Conservation (phyloP, 2,329 filamentous ascomycete species). For the Colletotrichum sp. region DNA sequence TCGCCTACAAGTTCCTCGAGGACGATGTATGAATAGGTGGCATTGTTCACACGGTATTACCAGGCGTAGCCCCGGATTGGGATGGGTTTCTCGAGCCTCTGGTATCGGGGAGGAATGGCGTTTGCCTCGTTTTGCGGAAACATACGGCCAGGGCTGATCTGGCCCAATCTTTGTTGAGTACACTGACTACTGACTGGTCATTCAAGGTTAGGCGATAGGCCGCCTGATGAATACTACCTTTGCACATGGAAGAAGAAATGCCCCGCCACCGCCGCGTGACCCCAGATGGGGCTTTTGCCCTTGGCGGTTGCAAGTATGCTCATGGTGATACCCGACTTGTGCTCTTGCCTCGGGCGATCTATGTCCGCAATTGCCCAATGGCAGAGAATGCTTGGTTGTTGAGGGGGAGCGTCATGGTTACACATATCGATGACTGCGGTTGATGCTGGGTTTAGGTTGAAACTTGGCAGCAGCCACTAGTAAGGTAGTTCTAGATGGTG, state of each 20-base stretch:
- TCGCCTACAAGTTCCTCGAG: constrained; percentile 96
- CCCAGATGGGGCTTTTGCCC: not conserved
- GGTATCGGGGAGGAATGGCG: constrained; percentile 13
- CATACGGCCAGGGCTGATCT: constrained; percentile 6
- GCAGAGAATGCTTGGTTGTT: not conserved
- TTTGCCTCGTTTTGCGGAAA: constrained; percentile 21
- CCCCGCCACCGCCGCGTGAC: not conserved
- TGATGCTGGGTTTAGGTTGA: not conserved
- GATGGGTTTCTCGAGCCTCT: constrained; percentile 7
- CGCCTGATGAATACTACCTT: not conserved
- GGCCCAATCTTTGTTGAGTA: constrained; percentile 18
- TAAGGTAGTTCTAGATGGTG: not conserved
- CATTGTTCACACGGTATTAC: constrained; percentile 14
- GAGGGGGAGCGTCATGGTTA: not conserved
- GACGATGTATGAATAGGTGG: constrained; percentile 71
- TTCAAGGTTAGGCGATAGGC: not conserved
- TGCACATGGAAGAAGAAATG: constrained; percentile 4
- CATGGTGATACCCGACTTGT: not conserved
- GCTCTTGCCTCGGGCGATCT: not conserved
- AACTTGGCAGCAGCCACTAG: not conserved
- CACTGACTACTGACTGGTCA: constrained; percentile 17
- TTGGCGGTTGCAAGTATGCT: not conserved
- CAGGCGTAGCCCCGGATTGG: constrained; percentile 18
- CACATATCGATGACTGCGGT: not conserved
- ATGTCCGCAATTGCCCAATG: not conserved